Conservation (phyloP, 73 alveolate genomes). For the Tetrahymena thermophila region DNA sequence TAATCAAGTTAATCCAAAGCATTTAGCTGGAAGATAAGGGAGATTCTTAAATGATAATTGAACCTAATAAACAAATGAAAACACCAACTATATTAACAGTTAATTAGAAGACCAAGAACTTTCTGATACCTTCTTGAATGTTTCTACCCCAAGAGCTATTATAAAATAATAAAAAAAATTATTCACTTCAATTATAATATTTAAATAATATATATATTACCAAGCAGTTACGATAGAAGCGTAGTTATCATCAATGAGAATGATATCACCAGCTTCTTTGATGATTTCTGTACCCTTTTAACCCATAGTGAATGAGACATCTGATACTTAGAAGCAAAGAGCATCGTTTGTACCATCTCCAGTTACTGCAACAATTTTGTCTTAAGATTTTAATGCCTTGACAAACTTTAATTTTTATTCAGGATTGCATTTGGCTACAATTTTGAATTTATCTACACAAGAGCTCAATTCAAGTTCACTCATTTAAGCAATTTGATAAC, state of each 20-base stretch:
- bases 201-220: too few species aligned
- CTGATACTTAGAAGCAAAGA: conserved; percentile 87
- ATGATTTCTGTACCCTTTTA: conserved; percentile 69
- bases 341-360: conserved; percentile 97
- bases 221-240: conserved; percentile 69
- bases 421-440: conserved; percentile 79
- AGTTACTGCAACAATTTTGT: conserved; percentile 83
- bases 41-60: conserved; percentile 73
- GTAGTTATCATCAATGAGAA: conserved; percentile 79
- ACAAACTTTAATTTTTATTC: conserved; percentile 76
- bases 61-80: conserved; percentile 63
- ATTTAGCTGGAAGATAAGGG: conserved; percentile 80
- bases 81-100: conserved; percentile 82
- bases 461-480: conserved; percentile 46
- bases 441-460: conserved; percentile 61
- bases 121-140: conserved; percentile 80
- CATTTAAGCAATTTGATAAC: background rate
- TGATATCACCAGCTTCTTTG: conserved; percentile 76
- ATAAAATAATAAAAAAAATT: background rate
- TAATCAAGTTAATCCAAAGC: conserved; percentile 82
- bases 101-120: conserved; percentile 78
- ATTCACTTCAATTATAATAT: too few species aligned
- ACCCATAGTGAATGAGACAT: conserved; percentile 94
- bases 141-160: conserved; percentile 85
- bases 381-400: conserved; percentile 63